Evolutionary conservation across 1,139 yeast species (phyloP).

Genomic region (Sugiyamaella xylanicola): DNA sequence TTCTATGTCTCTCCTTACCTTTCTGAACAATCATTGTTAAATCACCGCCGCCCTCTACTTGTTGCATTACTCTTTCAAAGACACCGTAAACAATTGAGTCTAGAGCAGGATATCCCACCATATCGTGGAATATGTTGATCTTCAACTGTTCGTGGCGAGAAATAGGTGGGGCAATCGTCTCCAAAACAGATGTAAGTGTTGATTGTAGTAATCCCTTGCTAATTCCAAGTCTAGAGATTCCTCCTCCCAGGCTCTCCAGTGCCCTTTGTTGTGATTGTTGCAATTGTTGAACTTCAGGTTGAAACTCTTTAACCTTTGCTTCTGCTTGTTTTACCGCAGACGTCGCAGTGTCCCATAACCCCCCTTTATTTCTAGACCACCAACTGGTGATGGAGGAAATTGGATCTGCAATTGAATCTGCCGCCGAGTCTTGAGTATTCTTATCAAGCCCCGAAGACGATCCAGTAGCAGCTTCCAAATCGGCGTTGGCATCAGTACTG

Average conservation of each 20-base stretch:
- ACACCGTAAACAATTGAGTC: conserved; percentile 65
- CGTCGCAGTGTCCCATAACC: conserved; percentile 62
- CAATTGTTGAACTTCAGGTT: conserved; percentile 34
- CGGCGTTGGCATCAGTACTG: conserved; percentile 3
- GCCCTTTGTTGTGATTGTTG: conserved; percentile 33
- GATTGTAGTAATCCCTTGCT: conserved; percentile 39
- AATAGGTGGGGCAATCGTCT: conserved; percentile 58
- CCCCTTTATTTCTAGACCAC: conserved; percentile 52
- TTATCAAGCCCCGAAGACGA: conserved; percentile 7
- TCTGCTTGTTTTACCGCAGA: conserved; percentile 63
- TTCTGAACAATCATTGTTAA: conserved; percentile 53
- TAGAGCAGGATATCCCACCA: conserved; percentile 69
- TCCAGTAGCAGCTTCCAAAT: background rate
- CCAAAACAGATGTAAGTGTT: conserved; percentile 51
- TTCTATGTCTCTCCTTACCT: conserved; percentile 45
- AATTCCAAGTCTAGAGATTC: conserved; percentile 31
- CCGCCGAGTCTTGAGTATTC: background rate
- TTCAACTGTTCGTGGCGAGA: conserved; percentile 70
- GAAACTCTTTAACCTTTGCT: conserved; percentile 44
- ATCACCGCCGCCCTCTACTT: conserved; percentile 84
- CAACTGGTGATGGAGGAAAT: conserved; percentile 46
- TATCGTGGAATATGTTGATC: conserved; percentile 81
- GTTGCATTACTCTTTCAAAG: conserved; percentile 82
- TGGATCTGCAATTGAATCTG: conserved; percentile 25
- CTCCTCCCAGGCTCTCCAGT: conserved; percentile 34